Evolutionary conservation across 140 eudicot species (phyloP).

Genomic region (Anethum foeniculum): DNA sequence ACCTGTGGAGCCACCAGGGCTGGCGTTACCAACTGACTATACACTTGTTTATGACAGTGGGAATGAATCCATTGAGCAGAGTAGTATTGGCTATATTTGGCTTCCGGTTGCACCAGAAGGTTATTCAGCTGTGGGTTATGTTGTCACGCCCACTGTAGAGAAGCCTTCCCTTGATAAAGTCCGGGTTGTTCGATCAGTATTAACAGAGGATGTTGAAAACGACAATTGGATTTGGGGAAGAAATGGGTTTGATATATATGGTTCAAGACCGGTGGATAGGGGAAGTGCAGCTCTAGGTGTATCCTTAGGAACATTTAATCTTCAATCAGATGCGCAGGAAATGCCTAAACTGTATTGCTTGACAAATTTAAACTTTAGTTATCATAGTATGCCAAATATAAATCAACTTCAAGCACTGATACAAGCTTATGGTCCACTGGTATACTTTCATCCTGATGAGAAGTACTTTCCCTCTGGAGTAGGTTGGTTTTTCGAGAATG

Average conservation of each 20-base stretch:
- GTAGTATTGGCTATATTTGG: slow-evolving; percentile 50
- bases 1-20: slow-evolving; percentile 16
- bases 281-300: slow-evolving; percentile 37
- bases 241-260: slow-evolving; percentile 29
- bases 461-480: slow-evolving; percentile 39
- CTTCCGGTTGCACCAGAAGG: slow-evolving; percentile 53
- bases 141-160: slow-evolving; percentile 35
- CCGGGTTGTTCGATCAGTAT: slow-evolving; percentile 45
- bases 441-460: slow-evolving; percentile 54
- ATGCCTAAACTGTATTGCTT: slow-evolving; percentile 23
- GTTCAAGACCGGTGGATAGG: slow-evolving; percentile 38
- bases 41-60: slow-evolving; percentile 49
- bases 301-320: slow-evolving; percentile 42
- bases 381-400: slow-evolving; percentile 41
- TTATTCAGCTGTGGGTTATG: slow-evolving; percentile 44
- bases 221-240: slow-evolving; percentile 49
- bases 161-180: slow-evolving; percentile 43
- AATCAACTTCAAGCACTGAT: slow-evolving; percentile 40
- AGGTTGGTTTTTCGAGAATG: slow-evolving; percentile 52
- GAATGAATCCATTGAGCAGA: slow-evolving; percentile 35
- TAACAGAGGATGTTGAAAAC: slow-evolving; percentile 31
- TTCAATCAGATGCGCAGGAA: slow-evolving; percentile 19
- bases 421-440: slow-evolving; percentile 39
- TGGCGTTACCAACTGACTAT: slow-evolving; percentile 32
- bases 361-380: slow-evolving; percentile 26